These are phyloP conservation scores for Sanghuangporus weigelae DNA, from an alignment of 1,284 basidiomycete genomes.

Conservation along the genomic window DNA sequence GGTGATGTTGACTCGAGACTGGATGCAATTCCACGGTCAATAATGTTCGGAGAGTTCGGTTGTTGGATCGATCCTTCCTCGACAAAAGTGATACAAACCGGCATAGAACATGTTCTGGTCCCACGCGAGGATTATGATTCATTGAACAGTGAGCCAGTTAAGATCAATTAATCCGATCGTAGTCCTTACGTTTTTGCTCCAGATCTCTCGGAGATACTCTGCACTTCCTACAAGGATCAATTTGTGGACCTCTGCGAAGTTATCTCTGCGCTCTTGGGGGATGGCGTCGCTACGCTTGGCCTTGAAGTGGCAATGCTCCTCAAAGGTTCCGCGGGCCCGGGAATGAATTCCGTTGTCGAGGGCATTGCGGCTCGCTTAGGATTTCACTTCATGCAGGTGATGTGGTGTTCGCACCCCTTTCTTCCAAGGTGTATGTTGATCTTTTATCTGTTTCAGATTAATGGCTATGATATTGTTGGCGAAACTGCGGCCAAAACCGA, in stretches of 20 bases:
- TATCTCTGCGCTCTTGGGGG: slow-evolving; percentile 50
- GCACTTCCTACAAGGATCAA: slow-evolving; percentile 14
- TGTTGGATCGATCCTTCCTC: slow-evolving; percentile 75
- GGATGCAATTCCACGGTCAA: slow-evolving; percentile 43
- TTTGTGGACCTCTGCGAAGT: slow-evolving; percentile 46
- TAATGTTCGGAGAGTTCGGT: slow-evolving; percentile 68
- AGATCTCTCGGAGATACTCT: slow-evolving; percentile 6
- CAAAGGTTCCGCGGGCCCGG: slow-evolving; percentile 68
- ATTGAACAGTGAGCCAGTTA: slow-evolving; percentile 37
- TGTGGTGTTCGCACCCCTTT: slow-evolving; percentile 21
- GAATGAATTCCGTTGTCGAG: slow-evolving; percentile 61
- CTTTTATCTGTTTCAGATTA: slow-evolving; percentile 48
- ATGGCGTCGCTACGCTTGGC: slow-evolving; percentile 51
- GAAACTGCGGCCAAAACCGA: slow-evolving; percentile 82
- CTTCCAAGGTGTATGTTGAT: not conserved
- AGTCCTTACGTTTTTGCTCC: slow-evolving; percentile 12
- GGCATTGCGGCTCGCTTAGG: slow-evolving; percentile 63
- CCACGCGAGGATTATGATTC: slow-evolving; percentile 59
- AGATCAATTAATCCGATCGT: not conserved
- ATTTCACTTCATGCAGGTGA: slow-evolving; percentile 78
- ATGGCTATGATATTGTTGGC: slow-evolving; percentile 82
- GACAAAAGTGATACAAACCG: slow-evolving; percentile 78
- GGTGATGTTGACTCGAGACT: slow-evolving; percentile 26
- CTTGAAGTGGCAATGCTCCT: slow-evolving; percentile 65
- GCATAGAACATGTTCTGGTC: slow-evolving; percentile 65